Evolutionary conservation across 805 yeast genomes (phyloP), one percentile per base, ranked within the genome.

Genomic region (Komagataella pastoris): DNA sequence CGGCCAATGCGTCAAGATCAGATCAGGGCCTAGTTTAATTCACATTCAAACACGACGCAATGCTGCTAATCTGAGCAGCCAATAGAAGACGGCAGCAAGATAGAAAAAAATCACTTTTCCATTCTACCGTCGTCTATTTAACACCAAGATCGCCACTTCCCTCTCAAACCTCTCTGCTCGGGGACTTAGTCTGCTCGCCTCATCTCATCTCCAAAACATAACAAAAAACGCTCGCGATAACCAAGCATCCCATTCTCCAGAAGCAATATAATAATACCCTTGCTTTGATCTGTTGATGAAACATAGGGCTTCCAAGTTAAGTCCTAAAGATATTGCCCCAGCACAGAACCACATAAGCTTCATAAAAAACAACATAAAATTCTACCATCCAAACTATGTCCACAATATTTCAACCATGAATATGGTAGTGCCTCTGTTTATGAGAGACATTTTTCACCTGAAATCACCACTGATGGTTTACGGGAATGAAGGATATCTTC

Each of bases 351-450:
- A 67, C 52, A 58, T 68, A 7, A 58, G 57, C n/a, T 56, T 58
- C 6, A 54, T 58, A 7, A 36, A 52, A 17, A 54, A 61, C 23
- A 65, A 59, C 7, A 50, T 63, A 6, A 60, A 60, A 5, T 72
- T 50, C 56, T 73, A 70, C 53, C 55, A 58, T 10, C 69, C 72
- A 5, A 61, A 59, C 24, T 54, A 71, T 7, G 69, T 72, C 54
- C 65, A 66, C 49, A 48, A 57, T 1, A 62, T 73, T 0, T 60
- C 60, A 5, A 67, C 69, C 23, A 57, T 62, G 47, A 14, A 44
- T 48, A 4, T 51, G 56, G 6, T 57, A 54, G 19, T 56, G 66
- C 72, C 74, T 0, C 56, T 72, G 40, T 53, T 67, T 3, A 56
- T 64, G 1, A 36, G 49, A 7, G 76, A 73, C 52, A 44, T 72